phyloP scores from a whole-genome alignment of 371 early-diverging fungal genomes.

The Rhizopus delemar region DNA sequence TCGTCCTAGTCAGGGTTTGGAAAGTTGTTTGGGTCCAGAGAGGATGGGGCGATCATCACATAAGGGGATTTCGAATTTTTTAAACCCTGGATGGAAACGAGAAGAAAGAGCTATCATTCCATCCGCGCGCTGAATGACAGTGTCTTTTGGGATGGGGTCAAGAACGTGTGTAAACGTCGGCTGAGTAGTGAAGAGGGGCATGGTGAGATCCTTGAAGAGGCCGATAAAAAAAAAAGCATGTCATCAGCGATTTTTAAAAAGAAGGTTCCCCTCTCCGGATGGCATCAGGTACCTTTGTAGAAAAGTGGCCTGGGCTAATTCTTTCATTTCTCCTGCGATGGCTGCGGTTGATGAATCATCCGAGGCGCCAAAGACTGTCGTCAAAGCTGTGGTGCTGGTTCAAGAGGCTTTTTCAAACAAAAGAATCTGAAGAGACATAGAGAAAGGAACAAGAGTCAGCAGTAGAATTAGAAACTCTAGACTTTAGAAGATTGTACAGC shows the following conservation, averaged over 20 bases:
- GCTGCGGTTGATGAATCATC: constrained; percentile 34
- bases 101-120: constrained; percentile 24
- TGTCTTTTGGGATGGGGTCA: constrained; percentile 30
- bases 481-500: too few relatives aligned
- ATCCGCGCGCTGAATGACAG: constrained; percentile 33
- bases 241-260: constrained; percentile 14
- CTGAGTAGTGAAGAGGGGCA: constrained; percentile 24
- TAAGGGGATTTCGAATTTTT: too few relatives aligned
- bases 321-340: constrained; percentile 37
- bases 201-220: constrained; percentile 10
- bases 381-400: too few relatives aligned
- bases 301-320: constrained; percentile 42
- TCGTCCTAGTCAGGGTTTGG: too few relatives aligned
- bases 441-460: constrained; percentile 28
- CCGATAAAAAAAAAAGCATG: constrained; percentile 10
- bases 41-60: too few relatives aligned
- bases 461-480: constrained; percentile 21
- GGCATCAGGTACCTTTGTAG: constrained; percentile 7
- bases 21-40: too few relatives aligned
- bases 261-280: not conserved
- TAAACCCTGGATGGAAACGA: not conserved
- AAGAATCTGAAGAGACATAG: constrained; percentile 26
- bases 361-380: constrained; percentile 4
- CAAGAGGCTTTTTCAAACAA: constrained; percentile 13
- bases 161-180: constrained; percentile 30